These are phyloP conservation scores for Cucurbita moschata DNA, from an alignment of 306 rosid genomes.

Conservation along the genomic window DNA sequence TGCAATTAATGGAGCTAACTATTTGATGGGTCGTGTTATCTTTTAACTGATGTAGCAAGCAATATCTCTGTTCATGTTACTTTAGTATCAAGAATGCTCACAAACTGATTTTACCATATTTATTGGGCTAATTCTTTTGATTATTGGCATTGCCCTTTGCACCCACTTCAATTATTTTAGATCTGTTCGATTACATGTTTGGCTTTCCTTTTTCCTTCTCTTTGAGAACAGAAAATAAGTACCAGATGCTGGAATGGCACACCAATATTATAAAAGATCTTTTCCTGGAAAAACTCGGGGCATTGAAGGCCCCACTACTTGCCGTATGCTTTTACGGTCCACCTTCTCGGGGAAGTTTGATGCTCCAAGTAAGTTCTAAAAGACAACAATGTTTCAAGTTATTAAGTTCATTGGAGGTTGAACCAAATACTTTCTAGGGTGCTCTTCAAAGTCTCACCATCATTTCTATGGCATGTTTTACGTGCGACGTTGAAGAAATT, in stretches of 20 bases:
- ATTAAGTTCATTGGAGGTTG: not conserved
- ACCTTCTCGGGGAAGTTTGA: not conserved
- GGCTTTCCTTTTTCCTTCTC: not conserved
- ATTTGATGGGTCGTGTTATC: conserved; percentile 8
- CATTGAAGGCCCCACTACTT: not conserved
- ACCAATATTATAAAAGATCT: not conserved
- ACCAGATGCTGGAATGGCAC: not conserved
- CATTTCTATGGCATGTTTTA: not conserved
- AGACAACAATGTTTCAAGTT: not conserved
- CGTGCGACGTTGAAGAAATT: not conserved
- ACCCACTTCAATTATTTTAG: conserved; percentile 4
- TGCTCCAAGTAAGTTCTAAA: not conserved
- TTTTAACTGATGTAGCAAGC: conserved; percentile 7
- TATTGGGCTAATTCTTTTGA: not conserved
- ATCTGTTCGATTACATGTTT: conserved; percentile 1
- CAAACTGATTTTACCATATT: not conserved
- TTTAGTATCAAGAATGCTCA: conserved; percentile 7
- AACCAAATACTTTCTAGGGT: not conserved
- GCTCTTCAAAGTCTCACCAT: not conserved
- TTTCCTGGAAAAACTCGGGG: not conserved
- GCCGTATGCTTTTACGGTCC: not conserved
- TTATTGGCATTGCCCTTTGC: conserved; percentile 2
- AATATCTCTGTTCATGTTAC: conserved; percentile 4
- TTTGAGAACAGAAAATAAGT: not conserved
- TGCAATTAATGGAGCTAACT: conserved; percentile 10